Conservation (phyloP, 306 rosid species). For the Oxytropis ochrocephala region DNA sequence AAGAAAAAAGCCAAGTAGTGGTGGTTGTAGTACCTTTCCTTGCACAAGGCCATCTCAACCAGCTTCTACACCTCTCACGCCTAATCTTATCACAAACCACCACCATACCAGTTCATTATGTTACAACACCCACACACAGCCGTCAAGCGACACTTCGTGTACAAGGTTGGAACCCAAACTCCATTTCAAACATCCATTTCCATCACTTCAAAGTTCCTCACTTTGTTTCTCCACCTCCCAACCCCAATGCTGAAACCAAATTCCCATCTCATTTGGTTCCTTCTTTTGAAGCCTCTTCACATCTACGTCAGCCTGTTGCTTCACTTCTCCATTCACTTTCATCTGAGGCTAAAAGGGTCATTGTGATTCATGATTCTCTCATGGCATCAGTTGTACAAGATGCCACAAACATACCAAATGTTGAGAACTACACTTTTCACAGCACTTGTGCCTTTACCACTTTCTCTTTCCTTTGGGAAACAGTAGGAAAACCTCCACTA, state of each 20-base stretch:
- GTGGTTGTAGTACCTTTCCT: constrained; percentile 47
- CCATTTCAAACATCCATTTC: constrained; percentile 36
- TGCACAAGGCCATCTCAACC: constrained; percentile 72
- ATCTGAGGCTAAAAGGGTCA: constrained; percentile 17
- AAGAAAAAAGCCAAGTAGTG: constrained; percentile 16
- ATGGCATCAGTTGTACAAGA: no score
- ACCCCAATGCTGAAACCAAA: constrained; percentile 28
- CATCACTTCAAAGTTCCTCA: constrained; percentile 36
- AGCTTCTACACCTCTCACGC: constrained; percentile 55
- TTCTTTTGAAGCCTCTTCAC: constrained; percentile 33
- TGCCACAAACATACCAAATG: no score
- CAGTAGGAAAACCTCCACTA: no score
- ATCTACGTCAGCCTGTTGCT: constrained; percentile 30
- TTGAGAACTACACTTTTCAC: no score
- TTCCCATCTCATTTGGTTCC: constrained; percentile 59
- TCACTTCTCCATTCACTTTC: constrained; percentile 35
- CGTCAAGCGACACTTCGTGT: constrained; percentile 42
- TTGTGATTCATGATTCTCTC: constrained; percentile 32
- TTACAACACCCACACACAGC: constrained; percentile 38
- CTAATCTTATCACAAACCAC: constrained; percentile 26
- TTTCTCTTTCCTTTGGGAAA: no score
- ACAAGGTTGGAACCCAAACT: constrained; percentile 38
- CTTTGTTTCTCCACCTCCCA: constrained; percentile 39
- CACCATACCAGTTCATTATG: constrained; percentile 40
- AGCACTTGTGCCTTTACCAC: no score